phyloP scores from a whole-genome alignment of 192 early-diverging fungal genomes.

The Gryganskiella cystojenkinii region DNA sequence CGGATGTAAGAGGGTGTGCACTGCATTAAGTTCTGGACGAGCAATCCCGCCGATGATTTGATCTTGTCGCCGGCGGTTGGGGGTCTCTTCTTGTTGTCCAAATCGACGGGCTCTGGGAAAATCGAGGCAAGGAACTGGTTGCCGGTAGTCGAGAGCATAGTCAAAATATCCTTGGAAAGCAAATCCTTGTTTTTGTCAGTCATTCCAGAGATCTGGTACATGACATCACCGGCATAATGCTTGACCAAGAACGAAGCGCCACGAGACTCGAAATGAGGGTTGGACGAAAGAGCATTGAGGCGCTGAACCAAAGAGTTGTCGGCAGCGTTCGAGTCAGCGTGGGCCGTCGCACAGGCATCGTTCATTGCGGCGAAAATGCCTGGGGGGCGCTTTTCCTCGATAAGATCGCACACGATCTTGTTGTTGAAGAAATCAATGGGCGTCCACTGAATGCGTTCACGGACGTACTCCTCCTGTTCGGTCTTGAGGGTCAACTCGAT shows the following conservation, averaged over 20 bases:
- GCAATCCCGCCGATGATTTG: conserved; percentile 82
- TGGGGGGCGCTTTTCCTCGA: conserved; percentile 96
- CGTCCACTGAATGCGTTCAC: conserved; percentile 97
- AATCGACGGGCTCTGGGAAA: conserved; percentile 94
- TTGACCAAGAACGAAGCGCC: conserved; percentile 82
- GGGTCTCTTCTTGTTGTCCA: conserved; percentile 93
- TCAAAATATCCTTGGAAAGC: conserved; percentile 91
- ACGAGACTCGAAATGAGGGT: conserved; percentile 79
- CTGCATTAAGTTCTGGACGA: conserved; percentile 95
- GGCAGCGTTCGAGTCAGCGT: conserved; percentile 87
- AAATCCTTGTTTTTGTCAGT: conserved; percentile 99
- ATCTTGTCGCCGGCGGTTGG: conserved; percentile 98
- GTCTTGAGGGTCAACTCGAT: conserved; percentile 98
- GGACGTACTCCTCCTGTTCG: conserved; percentile 98
- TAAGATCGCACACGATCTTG: conserved; percentile 98
- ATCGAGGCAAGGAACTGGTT: conserved; percentile 82
- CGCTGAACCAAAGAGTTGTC: conserved; percentile 80
- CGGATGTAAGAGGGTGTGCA: conserved; percentile 97
- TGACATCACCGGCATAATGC: conserved; percentile 98
- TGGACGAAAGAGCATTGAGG: conserved; percentile 70
- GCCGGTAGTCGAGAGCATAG: conserved; percentile 81
- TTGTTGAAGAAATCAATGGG: conserved; percentile 99
- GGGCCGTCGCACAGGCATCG: conserved; percentile 97
- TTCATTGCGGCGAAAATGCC: conserved; percentile 94
- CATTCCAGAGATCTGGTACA: conserved; percentile 92